These are phyloP conservation scores for Nematocida sp. DNA, from an alignment of 371 early-diverging fungal genomes.

Conservation along the genomic window DNA sequence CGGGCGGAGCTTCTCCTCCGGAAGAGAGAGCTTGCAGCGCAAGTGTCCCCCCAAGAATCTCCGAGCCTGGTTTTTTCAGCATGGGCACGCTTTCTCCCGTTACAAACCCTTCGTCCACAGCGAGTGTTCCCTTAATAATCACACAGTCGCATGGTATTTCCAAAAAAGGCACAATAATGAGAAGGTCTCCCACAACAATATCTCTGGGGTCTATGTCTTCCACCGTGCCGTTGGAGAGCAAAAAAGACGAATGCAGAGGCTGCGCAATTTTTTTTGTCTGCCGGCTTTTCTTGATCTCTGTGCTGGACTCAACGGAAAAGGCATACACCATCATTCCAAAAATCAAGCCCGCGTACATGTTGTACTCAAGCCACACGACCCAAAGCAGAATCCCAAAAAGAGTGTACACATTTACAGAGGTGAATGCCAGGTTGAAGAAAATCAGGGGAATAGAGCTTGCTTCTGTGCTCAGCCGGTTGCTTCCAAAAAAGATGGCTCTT, in stretches of 20 bases:
- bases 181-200: conserved; percentile 58
- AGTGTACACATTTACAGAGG: conserved; percentile 50
- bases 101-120: conserved; percentile 93
- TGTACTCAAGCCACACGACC: conserved; percentile 54
- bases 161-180: conserved; percentile 49
- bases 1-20: background rate
- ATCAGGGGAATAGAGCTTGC: conserved; percentile 13
- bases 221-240: conserved; percentile 48
- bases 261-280: conserved; percentile 24
- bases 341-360: conserved; percentile 54
- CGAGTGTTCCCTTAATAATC: conserved; percentile 85
- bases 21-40: conserved; percentile 32
- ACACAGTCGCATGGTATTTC: conserved; percentile 82
- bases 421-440: conserved; percentile 33
- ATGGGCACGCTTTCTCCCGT: conserved; percentile 90
- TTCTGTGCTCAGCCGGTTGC: conserved; percentile 45
- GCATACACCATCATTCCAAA: conserved; percentile 52
- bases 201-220: conserved; percentile 30
- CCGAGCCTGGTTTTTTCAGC: conserved; percentile 67
- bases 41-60: conserved; percentile 51
- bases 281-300: conserved; percentile 44
- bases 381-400: conserved; percentile 55
- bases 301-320: conserved; percentile 38
- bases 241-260: conserved; percentile 13
- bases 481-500: conserved; percentile 59